Percentiles rank a stretch among this genome's conserved stretches.
Conservation (phyloP, 1,284 basidiomycete species). For the Porogramme epimiltina region DNA sequence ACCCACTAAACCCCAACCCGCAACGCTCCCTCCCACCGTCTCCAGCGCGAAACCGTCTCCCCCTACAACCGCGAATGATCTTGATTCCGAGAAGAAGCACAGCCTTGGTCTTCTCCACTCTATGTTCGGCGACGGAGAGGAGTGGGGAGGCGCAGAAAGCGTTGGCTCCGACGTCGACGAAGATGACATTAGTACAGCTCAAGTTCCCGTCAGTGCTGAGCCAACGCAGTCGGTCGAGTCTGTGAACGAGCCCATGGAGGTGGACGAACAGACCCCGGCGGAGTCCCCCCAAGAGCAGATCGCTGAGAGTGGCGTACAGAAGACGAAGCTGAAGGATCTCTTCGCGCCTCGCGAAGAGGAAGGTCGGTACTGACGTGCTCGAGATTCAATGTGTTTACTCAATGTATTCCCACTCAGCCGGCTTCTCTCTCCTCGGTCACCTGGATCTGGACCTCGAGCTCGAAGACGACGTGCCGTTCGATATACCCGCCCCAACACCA, state of each 20-base stretch:
- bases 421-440: slow-evolving; percentile 70
- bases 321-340: slow-evolving; percentile 58
- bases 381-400: background rate
- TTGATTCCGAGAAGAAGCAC: slow-evolving; percentile 47
- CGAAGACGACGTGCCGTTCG: slow-evolving; percentile 45
- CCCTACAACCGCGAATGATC: slow-evolving; percentile 29
- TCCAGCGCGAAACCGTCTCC: background rate
- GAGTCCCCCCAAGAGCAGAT: background rate
- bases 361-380: slow-evolving; percentile 39
- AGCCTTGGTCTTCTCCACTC: slow-evolving; percentile 51
- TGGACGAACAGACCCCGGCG: slow-evolving; percentile 6
- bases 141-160: slow-evolving; percentile 60
- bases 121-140: slow-evolving; percentile 48
- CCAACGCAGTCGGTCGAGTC: slow-evolving; percentile 24
- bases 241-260: slow-evolving; percentile 15
- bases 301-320: slow-evolving; percentile 10
- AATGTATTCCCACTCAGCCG: slow-evolving; percentile 27
- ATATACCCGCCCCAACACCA: slow-evolving; percentile 16
- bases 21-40: background rate
- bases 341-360: slow-evolving; percentile 70
- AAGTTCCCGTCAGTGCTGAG: slow-evolving; percentile 27
- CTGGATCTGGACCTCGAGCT: slow-evolving; percentile 62
- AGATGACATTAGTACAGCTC: slow-evolving; percentile 36
- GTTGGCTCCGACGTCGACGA: slow-evolving; percentile 51
- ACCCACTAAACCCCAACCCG: background rate